Percentiles rank a stretch among this genome's conserved stretches.
phyloP scores from a whole-genome alignment of 768 basidiomycete species.

The Saitozyma sp. region DNA sequence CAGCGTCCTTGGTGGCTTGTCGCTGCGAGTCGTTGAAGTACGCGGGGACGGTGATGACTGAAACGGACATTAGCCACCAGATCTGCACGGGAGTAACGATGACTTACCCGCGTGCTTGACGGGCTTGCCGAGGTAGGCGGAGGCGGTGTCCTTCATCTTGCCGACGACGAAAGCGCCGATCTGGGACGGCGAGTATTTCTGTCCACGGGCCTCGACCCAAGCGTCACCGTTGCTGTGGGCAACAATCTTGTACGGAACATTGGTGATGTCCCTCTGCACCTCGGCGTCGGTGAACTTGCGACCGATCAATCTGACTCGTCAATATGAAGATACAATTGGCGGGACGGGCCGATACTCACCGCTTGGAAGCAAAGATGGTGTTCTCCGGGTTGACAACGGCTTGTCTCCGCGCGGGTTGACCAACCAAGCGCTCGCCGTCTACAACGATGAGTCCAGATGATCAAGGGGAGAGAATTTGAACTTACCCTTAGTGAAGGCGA shows the following conservation, averaged over 20 bases:
- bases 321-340: not conserved
- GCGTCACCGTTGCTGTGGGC: constrained; percentile 57
- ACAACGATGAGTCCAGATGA: not conserved
- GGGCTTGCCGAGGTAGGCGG: constrained; percentile 86
- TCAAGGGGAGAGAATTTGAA: not conserved
- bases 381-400: constrained; percentile 93
- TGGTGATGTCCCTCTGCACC: constrained; percentile 80
- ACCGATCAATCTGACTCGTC: constrained; percentile 62
- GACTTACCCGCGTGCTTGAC: constrained; percentile 71
- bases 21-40: constrained; percentile 99
- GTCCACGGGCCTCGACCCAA: constrained; percentile 78
- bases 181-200: constrained; percentile 64
- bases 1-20: constrained; percentile 97
- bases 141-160: constrained; percentile 96
- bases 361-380: constrained; percentile 73
- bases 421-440: constrained; percentile 92
- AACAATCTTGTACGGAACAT: constrained; percentile 64
- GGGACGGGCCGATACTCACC: constrained; percentile 26
- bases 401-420: constrained; percentile 94
- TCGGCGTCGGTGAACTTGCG: constrained; percentile 90
- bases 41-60: constrained; percentile 90
- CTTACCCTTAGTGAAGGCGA: constrained; percentile 84
- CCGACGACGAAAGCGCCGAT: constrained; percentile 55
- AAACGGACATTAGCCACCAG: constrained; percentile 7
- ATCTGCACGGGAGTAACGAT: not conserved